Evolutionary conservation across 2,329 filamentous ascomycete species (phyloP).

Genomic region (Thelonectria olida): DNA sequence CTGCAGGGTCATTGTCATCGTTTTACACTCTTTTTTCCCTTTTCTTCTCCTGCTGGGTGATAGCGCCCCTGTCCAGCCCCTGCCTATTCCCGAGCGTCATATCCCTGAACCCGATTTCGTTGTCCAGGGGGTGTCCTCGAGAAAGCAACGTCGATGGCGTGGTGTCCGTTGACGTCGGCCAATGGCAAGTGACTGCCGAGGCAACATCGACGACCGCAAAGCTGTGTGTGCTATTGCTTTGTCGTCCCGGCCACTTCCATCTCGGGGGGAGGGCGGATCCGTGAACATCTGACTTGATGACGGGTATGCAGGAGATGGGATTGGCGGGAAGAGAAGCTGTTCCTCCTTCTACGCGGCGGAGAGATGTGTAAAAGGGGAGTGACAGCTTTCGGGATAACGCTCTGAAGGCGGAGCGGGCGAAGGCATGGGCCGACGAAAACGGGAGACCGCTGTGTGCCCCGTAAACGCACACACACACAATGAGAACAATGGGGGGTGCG

Average conservation of each 20-base stretch:
- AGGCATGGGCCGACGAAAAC: conserved; percentile 17
- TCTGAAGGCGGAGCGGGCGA: neutral
- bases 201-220: conserved; percentile 1
- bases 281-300: conserved; percentile 5
- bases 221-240: neutral
- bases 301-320: neutral
- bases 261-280: conserved; percentile 16
- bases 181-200: conserved; percentile 26
- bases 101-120: conserved; percentile 28
- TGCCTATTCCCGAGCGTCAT: conserved; percentile 33
- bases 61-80: conserved; percentile 3
- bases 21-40: neutral
- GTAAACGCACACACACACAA: neutral
- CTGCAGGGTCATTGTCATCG: conserved; percentile 10
- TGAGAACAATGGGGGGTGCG: neutral
- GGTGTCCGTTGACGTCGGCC: conserved; percentile 14
- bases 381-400: conserved; percentile 5
- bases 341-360: neutral
- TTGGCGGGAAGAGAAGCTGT: neutral
- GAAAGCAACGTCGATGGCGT: conserved; percentile 29
- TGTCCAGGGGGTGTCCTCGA: conserved; percentile 15
- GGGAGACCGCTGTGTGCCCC: conserved; percentile 10
- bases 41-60: no score
- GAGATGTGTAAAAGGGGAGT: neutral
- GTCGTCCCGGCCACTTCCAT: neutral